Evolutionary conservation across 2,329 filamentous ascomycete genomes (phyloP).

Genomic region (Fusarium sp.): DNA sequence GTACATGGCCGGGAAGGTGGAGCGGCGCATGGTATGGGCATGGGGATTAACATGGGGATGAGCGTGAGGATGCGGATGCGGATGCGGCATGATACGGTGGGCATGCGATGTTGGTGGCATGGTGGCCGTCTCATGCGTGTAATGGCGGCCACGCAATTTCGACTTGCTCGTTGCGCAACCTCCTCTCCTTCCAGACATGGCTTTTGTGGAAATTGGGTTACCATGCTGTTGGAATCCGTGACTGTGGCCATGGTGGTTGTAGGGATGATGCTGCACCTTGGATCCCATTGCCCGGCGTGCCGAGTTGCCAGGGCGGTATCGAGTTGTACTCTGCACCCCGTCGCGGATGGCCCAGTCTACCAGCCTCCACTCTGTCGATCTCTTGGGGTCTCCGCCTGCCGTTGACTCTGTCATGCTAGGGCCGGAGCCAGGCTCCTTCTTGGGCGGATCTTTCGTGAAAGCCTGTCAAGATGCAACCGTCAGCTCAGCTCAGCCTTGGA

Average conservation of each 20-base stretch:
- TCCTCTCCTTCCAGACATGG: conserved; percentile 50
- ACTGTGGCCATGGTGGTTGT: conserved; percentile 2
- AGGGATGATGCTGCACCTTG: conserved; percentile 28
- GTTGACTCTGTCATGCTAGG: conserved; percentile 18
- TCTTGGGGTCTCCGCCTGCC: conserved; percentile 62
- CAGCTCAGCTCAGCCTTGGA: conserved; percentile 14
- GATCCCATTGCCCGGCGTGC: conserved; percentile 36
- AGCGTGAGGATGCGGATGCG: not conserved
- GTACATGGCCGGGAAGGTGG: conserved; percentile 40
- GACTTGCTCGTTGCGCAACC: conserved; percentile 48
- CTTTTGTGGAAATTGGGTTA: conserved; percentile 46
- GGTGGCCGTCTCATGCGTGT: conserved; percentile 31
- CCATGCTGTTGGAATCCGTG: conserved; percentile 34
- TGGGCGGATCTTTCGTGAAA: conserved; percentile 55
- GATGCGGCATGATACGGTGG: conserved; percentile 26
- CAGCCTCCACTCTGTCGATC: conserved; percentile 82
- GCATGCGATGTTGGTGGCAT: conserved; percentile 39
- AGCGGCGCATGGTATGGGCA: conserved; percentile 23
- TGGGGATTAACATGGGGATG: not conserved
- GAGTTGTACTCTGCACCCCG: conserved; percentile 88
- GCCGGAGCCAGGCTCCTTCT: conserved; percentile 44
- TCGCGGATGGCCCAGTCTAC: conserved; percentile 74
- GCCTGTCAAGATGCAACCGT: conserved; percentile 47
- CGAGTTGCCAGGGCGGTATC: conserved; percentile 71
- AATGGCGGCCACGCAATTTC: conserved; percentile 39